These are phyloP conservation scores for Blastomyces gilchristii DNA, from an alignment of 2,329 filamentous ascomycete genomes.

Conservation along the genomic window DNA sequence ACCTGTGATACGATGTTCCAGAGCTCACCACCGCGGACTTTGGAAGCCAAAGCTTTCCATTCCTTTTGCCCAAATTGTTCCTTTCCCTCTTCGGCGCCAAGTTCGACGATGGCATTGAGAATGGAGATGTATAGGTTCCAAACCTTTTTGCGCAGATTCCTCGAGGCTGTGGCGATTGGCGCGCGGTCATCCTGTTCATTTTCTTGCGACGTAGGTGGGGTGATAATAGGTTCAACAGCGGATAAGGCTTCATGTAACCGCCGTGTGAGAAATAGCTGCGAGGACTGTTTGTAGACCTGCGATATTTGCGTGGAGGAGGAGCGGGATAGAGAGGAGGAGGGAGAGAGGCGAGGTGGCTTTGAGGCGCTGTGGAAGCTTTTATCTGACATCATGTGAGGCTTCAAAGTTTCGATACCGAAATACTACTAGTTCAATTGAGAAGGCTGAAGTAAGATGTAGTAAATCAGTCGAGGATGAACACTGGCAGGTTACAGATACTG, in stretches of 20 bases:
- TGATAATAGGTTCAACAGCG: conserved; percentile 73
- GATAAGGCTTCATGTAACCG: conserved; percentile 81
- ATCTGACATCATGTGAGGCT: conserved; percentile 16
- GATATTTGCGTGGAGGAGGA: conserved; percentile 62
- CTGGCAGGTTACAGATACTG: background rate
- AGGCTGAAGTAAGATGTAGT: background rate
- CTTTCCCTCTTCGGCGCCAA: conserved; percentile 84
- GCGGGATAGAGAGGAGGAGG: conserved; percentile 51
- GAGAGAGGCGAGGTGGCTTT: conserved; percentile 50
- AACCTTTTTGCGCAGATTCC: conserved; percentile 80
- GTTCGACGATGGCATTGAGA: conserved; percentile 78
- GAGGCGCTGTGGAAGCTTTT: conserved; percentile 24
- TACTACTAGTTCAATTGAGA: background rate
- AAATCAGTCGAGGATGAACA: background rate
- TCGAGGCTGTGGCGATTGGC: conserved; percentile 68
- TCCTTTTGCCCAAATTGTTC: conserved; percentile 72
- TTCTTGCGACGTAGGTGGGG: conserved; percentile 38
- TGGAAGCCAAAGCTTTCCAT: conserved; percentile 71
- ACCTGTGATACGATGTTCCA: conserved; percentile 87
- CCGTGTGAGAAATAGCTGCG: conserved; percentile 87
- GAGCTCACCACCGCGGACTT: conserved; percentile 79
- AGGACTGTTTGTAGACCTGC: conserved; percentile 87
- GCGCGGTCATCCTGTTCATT: conserved; percentile 42
- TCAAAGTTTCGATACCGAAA: background rate
- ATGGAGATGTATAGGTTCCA: conserved; percentile 96